Evolutionary conservation across 352 stramenopile genomes (phyloP).

Genomic region (Phytophthora nicotianae): DNA sequence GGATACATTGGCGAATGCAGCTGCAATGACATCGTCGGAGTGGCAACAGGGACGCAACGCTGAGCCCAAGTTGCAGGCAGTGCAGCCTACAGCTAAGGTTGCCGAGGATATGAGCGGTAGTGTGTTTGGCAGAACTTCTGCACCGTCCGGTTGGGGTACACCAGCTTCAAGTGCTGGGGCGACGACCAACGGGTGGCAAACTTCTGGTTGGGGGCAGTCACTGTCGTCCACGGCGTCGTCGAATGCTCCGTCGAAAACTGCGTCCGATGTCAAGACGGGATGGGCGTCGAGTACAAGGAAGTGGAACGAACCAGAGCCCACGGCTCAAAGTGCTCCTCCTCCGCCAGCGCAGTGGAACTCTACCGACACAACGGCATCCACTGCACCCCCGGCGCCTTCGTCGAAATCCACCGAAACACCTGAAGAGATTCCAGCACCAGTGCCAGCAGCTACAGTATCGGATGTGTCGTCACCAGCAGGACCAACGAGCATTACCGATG

Average conservation of each 20-base stretch:
- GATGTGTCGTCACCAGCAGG: conserved; percentile 1
- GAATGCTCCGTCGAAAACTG: conserved; percentile 32
- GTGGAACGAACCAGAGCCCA: conserved; percentile 41
- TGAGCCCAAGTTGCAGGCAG: conserved; percentile 42
- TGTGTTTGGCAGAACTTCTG: conserved; percentile 42
- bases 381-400: neutral
- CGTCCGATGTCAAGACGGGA: conserved; percentile 29
- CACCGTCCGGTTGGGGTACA: conserved; percentile 28
- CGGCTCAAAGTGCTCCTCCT: conserved; percentile 4
- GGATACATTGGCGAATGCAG: conserved; percentile 43
- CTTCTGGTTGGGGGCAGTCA: conserved; percentile 32
- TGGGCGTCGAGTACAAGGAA: conserved; percentile 38
- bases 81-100: conserved; percentile 35
- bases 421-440: conserved; percentile 12
- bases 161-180: conserved; percentile 7
- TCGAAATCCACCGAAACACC: conserved; percentile 8
- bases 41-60: conserved; percentile 55
- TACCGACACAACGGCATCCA: neutral
- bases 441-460: conserved; percentile 11
- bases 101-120: conserved; percentile 22
- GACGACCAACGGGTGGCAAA: conserved; percentile 28
- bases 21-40: conserved; percentile 47
- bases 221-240: conserved; percentile 42
- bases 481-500: conserved; percentile 12
- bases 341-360: conserved; percentile 16